phyloP scores from a whole-genome alignment of 2,329 filamentous ascomycete genomes.

The Microascus cirrosus region DNA sequence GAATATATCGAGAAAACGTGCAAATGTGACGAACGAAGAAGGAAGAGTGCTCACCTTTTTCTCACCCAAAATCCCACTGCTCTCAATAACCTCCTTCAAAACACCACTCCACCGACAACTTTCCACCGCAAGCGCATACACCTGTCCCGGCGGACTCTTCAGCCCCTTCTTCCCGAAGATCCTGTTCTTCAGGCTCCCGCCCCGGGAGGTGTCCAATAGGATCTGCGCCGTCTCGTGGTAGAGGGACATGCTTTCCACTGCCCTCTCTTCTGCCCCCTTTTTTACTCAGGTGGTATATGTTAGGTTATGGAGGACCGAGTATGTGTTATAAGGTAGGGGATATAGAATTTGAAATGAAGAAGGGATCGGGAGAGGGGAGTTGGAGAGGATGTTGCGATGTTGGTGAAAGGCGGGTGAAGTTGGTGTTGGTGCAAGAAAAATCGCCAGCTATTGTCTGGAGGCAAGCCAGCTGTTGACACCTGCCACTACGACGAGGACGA shows the following conservation, averaged over 20 bases:
- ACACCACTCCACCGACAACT: conserved; percentile 83
- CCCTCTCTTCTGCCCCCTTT: background rate
- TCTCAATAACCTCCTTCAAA: conserved; percentile 82
- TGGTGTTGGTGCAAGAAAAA: background rate
- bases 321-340: background rate
- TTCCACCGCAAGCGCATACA: conserved; percentile 82
- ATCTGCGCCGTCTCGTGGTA: conserved; percentile 85
- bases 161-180: conserved; percentile 65
- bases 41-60: conserved; percentile 58
- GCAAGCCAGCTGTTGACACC: background rate
- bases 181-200: conserved; percentile 79
- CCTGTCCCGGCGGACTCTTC: conserved; percentile 68
- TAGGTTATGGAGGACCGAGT: background rate
- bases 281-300: background rate
- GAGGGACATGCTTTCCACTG: conserved; percentile 64
- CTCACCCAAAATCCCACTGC: conserved; percentile 65
- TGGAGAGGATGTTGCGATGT: background rate
- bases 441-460: background rate
- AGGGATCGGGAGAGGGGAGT: background rate
- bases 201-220: conserved; percentile 54
- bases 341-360: background rate
- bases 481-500: background rate
- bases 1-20: background rate
- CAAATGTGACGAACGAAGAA: background rate
- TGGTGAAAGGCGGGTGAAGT: background rate